Percentiles rank a stretch among this genome's conserved stretches.
Conservation (phyloP, 2,329 filamentous ascomycete species). For the Trichoderma simmonsii region DNA sequence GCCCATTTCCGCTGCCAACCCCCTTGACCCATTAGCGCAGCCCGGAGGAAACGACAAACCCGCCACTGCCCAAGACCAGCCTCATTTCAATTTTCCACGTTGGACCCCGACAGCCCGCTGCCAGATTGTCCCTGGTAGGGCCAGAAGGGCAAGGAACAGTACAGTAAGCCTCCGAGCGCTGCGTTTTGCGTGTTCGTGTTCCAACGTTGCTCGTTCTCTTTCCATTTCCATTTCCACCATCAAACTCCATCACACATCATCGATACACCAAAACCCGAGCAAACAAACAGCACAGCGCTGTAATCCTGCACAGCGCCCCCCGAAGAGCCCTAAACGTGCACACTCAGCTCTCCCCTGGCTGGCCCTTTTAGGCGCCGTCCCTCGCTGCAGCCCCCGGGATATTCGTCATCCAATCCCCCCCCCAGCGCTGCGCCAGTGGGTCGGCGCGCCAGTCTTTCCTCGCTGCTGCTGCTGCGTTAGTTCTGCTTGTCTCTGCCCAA, state of each 20-base stretch:
- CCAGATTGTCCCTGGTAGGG: neutral
- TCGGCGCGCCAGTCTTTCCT: constrained; percentile 18
- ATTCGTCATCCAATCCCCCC: constrained; percentile 10
- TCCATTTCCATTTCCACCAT: neutral
- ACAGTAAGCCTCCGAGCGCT: neutral
- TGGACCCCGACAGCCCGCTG: neutral
- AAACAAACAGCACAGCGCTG: neutral
- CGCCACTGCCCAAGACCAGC: constrained; percentile 11
- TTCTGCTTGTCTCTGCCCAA: constrained; percentile 17
- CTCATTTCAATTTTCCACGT: constrained; percentile 18
- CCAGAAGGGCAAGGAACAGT: neutral
- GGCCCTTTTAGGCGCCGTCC: neutral
- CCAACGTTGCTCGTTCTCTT: neutral
- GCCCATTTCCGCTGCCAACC: constrained; percentile 14
- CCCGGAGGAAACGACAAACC: constrained; percentile 12
- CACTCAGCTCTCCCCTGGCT: neutral
- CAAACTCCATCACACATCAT: neutral
- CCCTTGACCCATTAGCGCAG: constrained; percentile 9
- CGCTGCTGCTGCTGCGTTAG: neutral
- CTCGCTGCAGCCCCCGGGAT: constrained; percentile 3
- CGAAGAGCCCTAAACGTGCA: neutral
- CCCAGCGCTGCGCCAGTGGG: constrained; percentile 18
- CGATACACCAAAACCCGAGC: neutral
- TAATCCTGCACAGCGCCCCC: neutral
- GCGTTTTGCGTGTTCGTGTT: neutral